Base-by-base conservation (phyloP, 352 stramenopile genomes). In the Globisporangium takayamanum region DNA sequence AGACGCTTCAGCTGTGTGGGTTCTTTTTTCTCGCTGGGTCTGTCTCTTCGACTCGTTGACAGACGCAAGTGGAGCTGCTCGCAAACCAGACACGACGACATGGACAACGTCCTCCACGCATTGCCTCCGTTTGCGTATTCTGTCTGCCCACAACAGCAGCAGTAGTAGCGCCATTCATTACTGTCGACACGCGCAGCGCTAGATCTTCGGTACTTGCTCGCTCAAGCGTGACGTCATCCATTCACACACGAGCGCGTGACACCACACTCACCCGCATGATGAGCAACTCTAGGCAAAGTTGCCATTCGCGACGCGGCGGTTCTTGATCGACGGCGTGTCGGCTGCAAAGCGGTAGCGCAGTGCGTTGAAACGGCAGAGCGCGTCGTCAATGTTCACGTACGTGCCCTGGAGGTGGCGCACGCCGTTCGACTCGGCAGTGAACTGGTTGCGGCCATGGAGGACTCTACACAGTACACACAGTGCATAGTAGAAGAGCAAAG, bases 321-420 rank as follows among this genome's bases (percentile, higher is more conserved):
- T 90, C 71, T 85, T 87, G 55, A 74, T 60, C 18, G 57, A 55
- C 1, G 68, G 55, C 36, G 84, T 61, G 26, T 76, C 60, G 18
- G 54, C 47, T 3, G 68, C 75, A 48, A 91, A 80, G 57, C 75
- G 76, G 18, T 80, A 63, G 45, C 78, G 76, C 44, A 95, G 67
- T 15, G 78, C 78, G 45, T 92, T 89, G 76, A 87, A 95, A 59
- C 84, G 78, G 42, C 80, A 92, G n/a, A 89, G 59, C 30, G 81
- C 85, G 65, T 95, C 84, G 60, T 95, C 85, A 57, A 95, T 93
- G 68, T 93, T 95, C 60, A 95, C 37, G 61, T 95, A 95, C 3
- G 83, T 92, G 59, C 85, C 85, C 60, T 95, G 85, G 8, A 95
- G 68, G 59, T 95, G 85, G 49, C 85, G 83, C 44, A 88, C 70